phyloP scores from a whole-genome alignment of 257 asterid species.

The Cordia subcordata region DNA sequence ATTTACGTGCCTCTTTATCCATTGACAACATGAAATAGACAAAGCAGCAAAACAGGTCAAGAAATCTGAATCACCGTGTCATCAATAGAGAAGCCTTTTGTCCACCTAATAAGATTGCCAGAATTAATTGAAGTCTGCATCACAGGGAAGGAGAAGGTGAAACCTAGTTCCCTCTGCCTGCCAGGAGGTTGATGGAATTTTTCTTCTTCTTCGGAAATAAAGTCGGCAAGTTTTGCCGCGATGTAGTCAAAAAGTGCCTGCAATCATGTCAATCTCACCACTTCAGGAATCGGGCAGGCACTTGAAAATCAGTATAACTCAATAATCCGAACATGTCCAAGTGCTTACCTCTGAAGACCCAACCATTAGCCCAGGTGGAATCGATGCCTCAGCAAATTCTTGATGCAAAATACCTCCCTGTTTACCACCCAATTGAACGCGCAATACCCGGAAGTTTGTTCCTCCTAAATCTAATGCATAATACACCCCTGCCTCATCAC shows the following conservation, averaged over 20 bases:
- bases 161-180: constrained; percentile 49
- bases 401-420: constrained; percentile 61
- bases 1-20: not conserved
- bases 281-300: no score
- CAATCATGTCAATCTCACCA: constrained; percentile 36
- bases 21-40: not conserved
- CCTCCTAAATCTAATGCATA: constrained; percentile 98
- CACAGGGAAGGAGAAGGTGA: constrained; percentile 81
- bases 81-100: constrained; percentile 69
- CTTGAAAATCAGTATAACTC: constrained; percentile 21
- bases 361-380: constrained; percentile 81
- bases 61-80: constrained; percentile 36
- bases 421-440: constrained; percentile 82
- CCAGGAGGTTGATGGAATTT: constrained; percentile 33
- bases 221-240: constrained; percentile 34
- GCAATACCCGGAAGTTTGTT: constrained; percentile 84
- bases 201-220: constrained; percentile 29
- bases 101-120: constrained; percentile 80
- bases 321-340: not conserved
- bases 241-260: constrained; percentile 41
- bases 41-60: not conserved
- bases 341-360: constrained; percentile 33
- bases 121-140: constrained; percentile 74
- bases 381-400: constrained; percentile 79
- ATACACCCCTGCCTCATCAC: constrained; percentile 85